These are phyloP conservation scores for Talaromyces proteolyticus DNA, from an alignment of 495 filamentous ascomycete genomes.

Conservation along the genomic window DNA sequence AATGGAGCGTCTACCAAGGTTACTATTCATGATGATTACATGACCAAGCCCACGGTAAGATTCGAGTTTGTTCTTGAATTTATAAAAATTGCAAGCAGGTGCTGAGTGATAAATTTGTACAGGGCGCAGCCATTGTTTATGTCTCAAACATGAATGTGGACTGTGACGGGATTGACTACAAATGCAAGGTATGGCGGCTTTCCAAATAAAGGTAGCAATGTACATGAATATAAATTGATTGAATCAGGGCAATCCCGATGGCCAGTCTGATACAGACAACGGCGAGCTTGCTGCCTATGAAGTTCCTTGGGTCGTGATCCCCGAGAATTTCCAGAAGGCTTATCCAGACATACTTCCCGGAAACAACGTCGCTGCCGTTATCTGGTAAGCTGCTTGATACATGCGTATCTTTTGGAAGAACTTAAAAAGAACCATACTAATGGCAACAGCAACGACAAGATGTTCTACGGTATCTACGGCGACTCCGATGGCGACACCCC, in stretches of 20 bases:
- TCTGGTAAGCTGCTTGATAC: slow-evolving; percentile 18
- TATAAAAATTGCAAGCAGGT: background rate
- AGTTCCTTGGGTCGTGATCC: slow-evolving; percentile 33
- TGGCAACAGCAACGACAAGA: slow-evolving; percentile 21
- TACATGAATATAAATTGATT: no score
- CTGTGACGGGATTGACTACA: slow-evolving; percentile 29
- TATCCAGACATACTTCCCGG: slow-evolving; percentile 19
- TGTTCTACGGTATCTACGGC: slow-evolving; percentile 35
- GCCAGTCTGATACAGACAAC: slow-evolving; percentile 24
- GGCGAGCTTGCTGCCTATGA: slow-evolving; percentile 32
- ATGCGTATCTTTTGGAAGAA: background rate
- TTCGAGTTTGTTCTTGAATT: background rate
- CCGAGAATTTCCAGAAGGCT: slow-evolving; percentile 19
- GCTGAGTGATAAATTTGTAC: background rate
- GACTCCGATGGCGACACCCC: slow-evolving; percentile 29
- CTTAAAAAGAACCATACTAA: no score
- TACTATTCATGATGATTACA: slow-evolving; percentile 30
- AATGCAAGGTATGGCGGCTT: slow-evolving; percentile 17
- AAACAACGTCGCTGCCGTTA: slow-evolving; percentile 32
- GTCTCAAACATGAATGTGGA: slow-evolving; percentile 35
- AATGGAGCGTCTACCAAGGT: slow-evolving; percentile 12
- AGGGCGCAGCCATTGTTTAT: slow-evolving; percentile 31
- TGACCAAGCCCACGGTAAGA: slow-evolving; percentile 15
- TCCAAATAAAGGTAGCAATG: no score
- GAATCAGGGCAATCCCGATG: slow-evolving; percentile 32